Base-by-base conservation (phyloP, 2,329 filamentous ascomycete species). In the Nemania sp. region DNA sequence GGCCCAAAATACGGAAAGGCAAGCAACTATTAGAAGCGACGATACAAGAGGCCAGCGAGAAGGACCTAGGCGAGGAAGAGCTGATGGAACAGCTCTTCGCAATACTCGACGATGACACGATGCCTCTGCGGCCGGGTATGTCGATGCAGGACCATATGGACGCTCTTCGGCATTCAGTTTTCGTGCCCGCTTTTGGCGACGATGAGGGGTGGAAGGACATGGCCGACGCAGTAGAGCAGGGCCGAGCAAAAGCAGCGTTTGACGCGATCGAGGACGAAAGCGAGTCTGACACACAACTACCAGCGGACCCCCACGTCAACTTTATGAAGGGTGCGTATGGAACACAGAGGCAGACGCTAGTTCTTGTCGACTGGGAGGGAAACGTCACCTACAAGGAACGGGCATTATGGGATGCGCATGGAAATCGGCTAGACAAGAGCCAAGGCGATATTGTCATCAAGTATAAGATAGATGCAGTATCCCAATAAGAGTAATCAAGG, bases 301-400 rank as follows among this genome's bases (percentile, higher is more conserved):
- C 79, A 27, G 82, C 83, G 1, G 82, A 82, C 18, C 74, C 79
- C 7, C 73, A 75, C 35, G 76, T 70, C 63, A 82, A 78, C 1
- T 89, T 88, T 71, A 85, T 86, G 75, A 86, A 83, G 5, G 89
- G 89, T 1, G 80, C 89, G 70, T 91, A 91, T 72, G 89, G 89
- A 3, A 91, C 89, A 5, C 89, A 91, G 78, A 80, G 89, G 43
- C 89, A 91, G 79, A 90, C 88, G 0, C 80, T 90, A 15, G 78
- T 91, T 15, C 78, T 90, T 52, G 85, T 90, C 6, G 88, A 89
- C 72, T 89, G 86, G 86, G 82, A 89, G 2, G 89, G 89, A 2
- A 87, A 87, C 41, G 86, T 89, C 20, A 86, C 84, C 0, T 89
- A 87, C 73, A 82, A 82, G 32, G 89, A 91, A 79, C 81, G 89